phyloP scores from a whole-genome alignment of 2,329 filamentous ascomycete genomes.

The Coniochaeta pulveracea region DNA sequence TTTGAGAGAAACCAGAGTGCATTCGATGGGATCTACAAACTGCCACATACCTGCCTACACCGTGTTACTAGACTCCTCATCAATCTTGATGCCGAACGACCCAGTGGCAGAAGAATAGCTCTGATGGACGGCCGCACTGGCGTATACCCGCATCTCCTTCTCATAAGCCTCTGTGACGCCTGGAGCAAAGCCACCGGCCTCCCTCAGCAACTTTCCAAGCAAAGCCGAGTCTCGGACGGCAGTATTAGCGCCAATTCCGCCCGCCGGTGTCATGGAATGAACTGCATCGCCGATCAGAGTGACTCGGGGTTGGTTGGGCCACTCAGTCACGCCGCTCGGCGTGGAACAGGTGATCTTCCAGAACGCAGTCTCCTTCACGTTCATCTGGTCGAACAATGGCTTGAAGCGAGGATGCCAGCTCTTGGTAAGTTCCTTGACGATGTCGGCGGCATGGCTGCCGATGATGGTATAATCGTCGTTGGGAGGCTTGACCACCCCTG shows the following conservation, averaged over 20 bases:
- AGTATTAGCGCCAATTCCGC: slow-evolving; percentile 45
- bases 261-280: slow-evolving; percentile 47
- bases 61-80: slow-evolving; percentile 22
- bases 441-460: slow-evolving; percentile 41
- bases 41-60: no score
- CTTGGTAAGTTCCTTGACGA: slow-evolving; percentile 41
- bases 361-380: slow-evolving; percentile 44
- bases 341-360: slow-evolving; percentile 57
- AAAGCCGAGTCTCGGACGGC: slow-evolving; percentile 43
- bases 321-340: slow-evolving; percentile 46
- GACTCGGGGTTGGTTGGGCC: slow-evolving; percentile 45
- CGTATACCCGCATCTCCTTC: slow-evolving; percentile 50
- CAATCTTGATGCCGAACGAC: slow-evolving; percentile 33
- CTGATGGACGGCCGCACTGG: slow-evolving; percentile 37
- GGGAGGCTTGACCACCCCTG: slow-evolving; percentile 44
- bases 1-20: no score
- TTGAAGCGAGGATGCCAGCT: slow-evolving; percentile 45
- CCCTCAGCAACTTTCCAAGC: slow-evolving; percentile 36
- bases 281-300: slow-evolving; percentile 47
- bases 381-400: slow-evolving; percentile 48
- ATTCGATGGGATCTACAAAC: no score
- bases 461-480: slow-evolving; percentile 49
- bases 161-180: slow-evolving; percentile 47
- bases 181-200: slow-evolving; percentile 41
- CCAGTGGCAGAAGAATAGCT: slow-evolving; percentile 38